Evolutionary conservation across 768 basidiomycete species (phyloP).

Genomic region (Phylloporus sp.): DNA sequence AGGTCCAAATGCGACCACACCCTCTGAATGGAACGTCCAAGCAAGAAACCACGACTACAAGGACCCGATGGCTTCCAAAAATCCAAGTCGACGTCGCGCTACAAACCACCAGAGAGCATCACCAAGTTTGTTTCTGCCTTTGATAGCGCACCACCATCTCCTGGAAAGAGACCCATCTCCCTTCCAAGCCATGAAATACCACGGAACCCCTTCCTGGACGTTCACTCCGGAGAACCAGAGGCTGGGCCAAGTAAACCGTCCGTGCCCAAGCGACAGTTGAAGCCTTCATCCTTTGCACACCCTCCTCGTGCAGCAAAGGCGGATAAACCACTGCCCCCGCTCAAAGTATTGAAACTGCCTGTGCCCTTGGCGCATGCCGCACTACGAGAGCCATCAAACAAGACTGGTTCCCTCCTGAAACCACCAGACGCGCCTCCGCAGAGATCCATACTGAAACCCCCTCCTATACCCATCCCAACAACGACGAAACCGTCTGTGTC

Average conservation of each 20-base stretch:
- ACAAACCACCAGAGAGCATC: slow-evolving; percentile 22
- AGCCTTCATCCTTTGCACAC: slow-evolving; percentile 5
- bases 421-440: not conserved
- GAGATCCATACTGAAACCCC: slow-evolving; percentile 27
- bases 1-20: not conserved
- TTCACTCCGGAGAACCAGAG: slow-evolving; percentile 2
- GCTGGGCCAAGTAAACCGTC: slow-evolving; percentile 6
- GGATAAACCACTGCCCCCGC: not conserved
- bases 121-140: slow-evolving; percentile 30
- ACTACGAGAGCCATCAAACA: slow-evolving; percentile 1
- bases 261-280: slow-evolving; percentile 3
- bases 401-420: slow-evolving; percentile 2
- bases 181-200: slow-evolving; percentile 9
- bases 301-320: slow-evolving; percentile 1
- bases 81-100: slow-evolving; percentile 11
- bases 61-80: slow-evolving; percentile 27
- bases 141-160: slow-evolving; percentile 2
- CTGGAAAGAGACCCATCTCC: slow-evolving; percentile 4
- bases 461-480: slow-evolving; percentile 17
- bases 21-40: slow-evolving; percentile 9
- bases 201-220: slow-evolving; percentile 21
- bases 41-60: slow-evolving; percentile 1
- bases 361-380: slow-evolving; percentile 2
- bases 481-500: slow-evolving; percentile 9
- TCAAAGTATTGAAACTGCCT: slow-evolving; percentile 19